phyloP scores from a whole-genome alignment of 805 yeast species.

The Ogataea haglerorum region DNA sequence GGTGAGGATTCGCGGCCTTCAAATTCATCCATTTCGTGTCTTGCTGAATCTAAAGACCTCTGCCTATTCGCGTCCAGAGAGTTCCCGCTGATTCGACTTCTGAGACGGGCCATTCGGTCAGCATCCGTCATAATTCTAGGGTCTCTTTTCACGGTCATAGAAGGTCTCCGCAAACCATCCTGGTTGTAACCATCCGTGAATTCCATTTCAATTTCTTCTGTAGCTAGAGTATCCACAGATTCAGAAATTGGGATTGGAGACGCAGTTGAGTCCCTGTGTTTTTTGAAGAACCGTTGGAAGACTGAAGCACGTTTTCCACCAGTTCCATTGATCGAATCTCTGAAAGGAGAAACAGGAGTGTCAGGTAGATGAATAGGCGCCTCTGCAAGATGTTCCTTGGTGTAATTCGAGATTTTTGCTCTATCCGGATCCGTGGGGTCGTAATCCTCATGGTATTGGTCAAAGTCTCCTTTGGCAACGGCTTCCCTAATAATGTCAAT shows the following conservation, averaged over 20 bases:
- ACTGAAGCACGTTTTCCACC: conserved; percentile 37
- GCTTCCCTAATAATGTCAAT: conserved; percentile 73
- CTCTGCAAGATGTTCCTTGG: conserved; percentile 33
- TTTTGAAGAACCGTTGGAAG: conserved; percentile 37
- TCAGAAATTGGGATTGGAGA: conserved; percentile 33
- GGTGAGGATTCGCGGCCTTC: conserved; percentile 23
- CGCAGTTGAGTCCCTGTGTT: conserved; percentile 22
- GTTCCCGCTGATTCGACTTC: conserved; percentile 17
- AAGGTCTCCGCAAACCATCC: conserved; percentile 35
- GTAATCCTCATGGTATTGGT: conserved; percentile 59
- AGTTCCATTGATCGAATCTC: conserved; percentile 34
- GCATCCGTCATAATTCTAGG: conserved; percentile 22
- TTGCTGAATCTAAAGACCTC: conserved; percentile 26
- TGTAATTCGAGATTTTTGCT: conserved; percentile 47
- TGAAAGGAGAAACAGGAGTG: conserved; percentile 20
- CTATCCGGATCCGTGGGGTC: conserved; percentile 81
- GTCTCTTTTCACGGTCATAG: conserved; percentile 25
- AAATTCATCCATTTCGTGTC: conserved; percentile 20
- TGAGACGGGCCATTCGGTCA: conserved; percentile 20
- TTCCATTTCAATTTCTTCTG: conserved; percentile 52
- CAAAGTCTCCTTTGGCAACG: conserved; percentile 62
- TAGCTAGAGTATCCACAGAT: conserved; percentile 37
- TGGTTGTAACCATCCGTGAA: conserved; percentile 24
- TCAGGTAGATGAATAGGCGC: conserved; percentile 15
- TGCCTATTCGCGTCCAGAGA: conserved; percentile 21